Evolutionary conservation across 495 filamentous ascomycete genomes (phyloP), one percentile per base, ranked within the genome.

Genomic region (Penicillium bovifimosum): DNA sequence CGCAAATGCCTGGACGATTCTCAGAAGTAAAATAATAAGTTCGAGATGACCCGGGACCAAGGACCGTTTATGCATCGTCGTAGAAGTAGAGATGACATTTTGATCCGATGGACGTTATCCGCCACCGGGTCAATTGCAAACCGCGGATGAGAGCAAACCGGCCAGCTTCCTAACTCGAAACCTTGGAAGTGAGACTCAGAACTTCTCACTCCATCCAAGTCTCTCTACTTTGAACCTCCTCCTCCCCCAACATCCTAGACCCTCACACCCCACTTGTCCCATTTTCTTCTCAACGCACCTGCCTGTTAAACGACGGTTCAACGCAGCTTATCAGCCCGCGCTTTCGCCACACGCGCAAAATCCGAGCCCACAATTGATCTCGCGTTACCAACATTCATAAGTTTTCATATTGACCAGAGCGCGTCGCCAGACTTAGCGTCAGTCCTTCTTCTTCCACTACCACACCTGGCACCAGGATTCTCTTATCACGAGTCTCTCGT

Each of bases 401-500:
- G 16, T 11, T 11, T 11, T 36, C 34, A 8, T 51, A 40, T 20
- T 29, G 27, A 11, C 17, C 5, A 50, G 16, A 24, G 46, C 49
- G 52, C 52, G 49, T 62, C 59, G 44, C 47, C 60, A 53, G 41
- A 34, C 49, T 42, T 18, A 41, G 32, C 40, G 46, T 58, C 63
- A 49, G 54, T 41, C 17, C 41, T 43, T 17, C 18, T 31, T 46
- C 33, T 49, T 38, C 20, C 20, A 2, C 20, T 41, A 44, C 28
- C n/a, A n/a, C n/a, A n/a, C 17, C 47, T 47, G 20, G 57, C 46
- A 24, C 51, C 61, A 64, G 66, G 67, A 69, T 63, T 58, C 62
- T 73, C 70, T 72, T 69, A 47, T 71, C 70, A 61, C 65, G 69
- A 56, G 73, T 83, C 86, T 24, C 87, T 85, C 87, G 61, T 90